Base-by-base conservation (phyloP, 83 land plant genomes). In the Picea abies region DNA sequence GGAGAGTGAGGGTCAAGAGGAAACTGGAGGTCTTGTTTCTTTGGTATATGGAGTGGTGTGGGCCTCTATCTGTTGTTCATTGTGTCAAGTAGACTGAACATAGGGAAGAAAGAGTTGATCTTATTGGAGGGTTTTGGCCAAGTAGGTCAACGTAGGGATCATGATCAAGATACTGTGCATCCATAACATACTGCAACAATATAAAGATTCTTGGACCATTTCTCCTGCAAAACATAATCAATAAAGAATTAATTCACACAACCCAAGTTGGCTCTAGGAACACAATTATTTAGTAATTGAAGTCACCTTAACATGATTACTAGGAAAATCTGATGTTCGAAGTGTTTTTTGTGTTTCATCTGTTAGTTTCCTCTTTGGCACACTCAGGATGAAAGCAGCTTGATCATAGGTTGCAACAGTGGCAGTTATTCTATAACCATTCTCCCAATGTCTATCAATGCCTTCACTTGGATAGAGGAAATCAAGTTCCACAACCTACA, bases 331-430 rank as follows among this genome's bases (percentile, higher is more conserved):
- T 23, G 95, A 93, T 32, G 97, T 94, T 26, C 95, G 81, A 41
- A 94, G 92, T 1, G 95, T 93, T 83, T 94, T 95, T 68, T 94
- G 97, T 16, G 97, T 91, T 86, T 94, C 95, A 90, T 89, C 91
- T 0, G 68, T 69, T 64, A 86, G 93, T 79, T 93, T 94, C 52
- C 88, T 80, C 35, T 83, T 82, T 60, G 88, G 88, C 29, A 83
- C 81, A 68, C 88, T 88, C 11, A 88, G 26, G 7, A 88, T 84
- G 49, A 88, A 86, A 12, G 90, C 84, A 65, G 84, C 86, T 60
- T 88, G 85, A 78, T 88, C 88, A 85, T 81, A 78, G 69, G 84
- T 83, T 26, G 96, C 93, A 39, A 92, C 94, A 73, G 90, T 89
- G 63, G 96, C 78, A 14, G 95, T 90, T 16, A 94, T 94, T 2